A percentile compares a stretch with the other conserved stretches of the same genome.
phyloP scores from a whole-genome alignment of 768 basidiomycete species.

The Boletus patriciae region DNA sequence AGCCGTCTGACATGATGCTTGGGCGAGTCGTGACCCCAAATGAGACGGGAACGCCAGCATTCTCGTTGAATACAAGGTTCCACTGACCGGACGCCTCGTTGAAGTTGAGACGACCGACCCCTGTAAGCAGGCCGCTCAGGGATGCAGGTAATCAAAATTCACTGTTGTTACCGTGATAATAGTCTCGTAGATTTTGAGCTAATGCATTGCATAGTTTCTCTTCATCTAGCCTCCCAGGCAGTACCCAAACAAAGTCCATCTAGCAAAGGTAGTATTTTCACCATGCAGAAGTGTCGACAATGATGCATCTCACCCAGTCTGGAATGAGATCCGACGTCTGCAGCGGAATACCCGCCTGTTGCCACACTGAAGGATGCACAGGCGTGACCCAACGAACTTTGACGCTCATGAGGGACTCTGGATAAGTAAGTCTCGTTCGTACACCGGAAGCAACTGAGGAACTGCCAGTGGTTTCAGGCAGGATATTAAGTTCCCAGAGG shows the following conservation, averaged over 20 bases:
- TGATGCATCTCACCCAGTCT: background rate
- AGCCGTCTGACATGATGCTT: background rate
- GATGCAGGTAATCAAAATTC: background rate
- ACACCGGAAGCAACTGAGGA: too few relatives aligned
- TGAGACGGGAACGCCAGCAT: background rate
- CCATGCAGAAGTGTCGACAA: background rate
- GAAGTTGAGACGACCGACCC: background rate
- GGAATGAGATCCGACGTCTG: conserved; percentile 5
- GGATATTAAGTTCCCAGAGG: background rate
- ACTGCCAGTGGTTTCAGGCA: background rate
- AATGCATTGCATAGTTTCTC: background rate
- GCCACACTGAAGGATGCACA: background rate
- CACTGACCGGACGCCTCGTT: background rate
- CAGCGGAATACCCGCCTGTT: background rate
- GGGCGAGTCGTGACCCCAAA: background rate
- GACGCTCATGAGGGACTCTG: background rate
- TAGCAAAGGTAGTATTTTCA: background rate
- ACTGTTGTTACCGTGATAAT: background rate
- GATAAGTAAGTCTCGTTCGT: background rate
- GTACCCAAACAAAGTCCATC: conserved; percentile 10
- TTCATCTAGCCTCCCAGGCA: background rate
- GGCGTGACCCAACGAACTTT: conserved; percentile 1
- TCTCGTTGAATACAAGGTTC: background rate
- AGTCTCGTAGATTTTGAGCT: background rate
- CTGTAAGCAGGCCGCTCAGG: background rate